phyloP scores from a whole-genome alignment of 2,329 filamentous ascomycete genomes.

The Fusarium keratoplasticum region DNA sequence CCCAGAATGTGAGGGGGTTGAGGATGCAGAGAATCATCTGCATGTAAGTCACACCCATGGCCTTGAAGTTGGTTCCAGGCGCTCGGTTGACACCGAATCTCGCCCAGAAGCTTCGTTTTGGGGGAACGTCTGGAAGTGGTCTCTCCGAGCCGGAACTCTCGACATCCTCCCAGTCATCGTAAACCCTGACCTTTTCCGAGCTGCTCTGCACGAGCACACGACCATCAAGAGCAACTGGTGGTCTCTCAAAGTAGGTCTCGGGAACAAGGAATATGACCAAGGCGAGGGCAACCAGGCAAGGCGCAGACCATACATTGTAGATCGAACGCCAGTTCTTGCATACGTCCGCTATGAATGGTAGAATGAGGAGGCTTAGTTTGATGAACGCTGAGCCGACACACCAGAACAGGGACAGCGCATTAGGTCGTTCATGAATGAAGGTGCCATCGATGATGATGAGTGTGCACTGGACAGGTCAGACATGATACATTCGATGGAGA shows the following conservation, averaged over 20 bases:
- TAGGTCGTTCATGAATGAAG: slow-evolving; percentile 34
- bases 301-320: slow-evolving; percentile 16
- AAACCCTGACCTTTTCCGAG: slow-evolving; percentile 22
- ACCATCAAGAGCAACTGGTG: slow-evolving; percentile 28
- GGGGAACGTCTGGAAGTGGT: slow-evolving; percentile 17
- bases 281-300: neutral
- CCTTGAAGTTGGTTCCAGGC: slow-evolving; percentile 14
- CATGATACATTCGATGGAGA: neutral
- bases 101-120: neutral
- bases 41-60: slow-evolving; percentile 20
- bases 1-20: slow-evolving; percentile 37
- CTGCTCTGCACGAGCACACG: slow-evolving; percentile 14
- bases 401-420: slow-evolving; percentile 24
- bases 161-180: slow-evolving; percentile 17
- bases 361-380: slow-evolving; percentile 8
- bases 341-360: slow-evolving; percentile 4
- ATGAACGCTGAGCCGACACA: slow-evolving; percentile 12
- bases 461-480: neutral
- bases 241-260: slow-evolving; percentile 29
- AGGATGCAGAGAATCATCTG: slow-evolving; percentile 36
- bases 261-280: slow-evolving; percentile 21
- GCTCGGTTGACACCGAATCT: slow-evolving; percentile 14
- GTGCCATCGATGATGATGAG: slow-evolving; percentile 29
- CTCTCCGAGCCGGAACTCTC: neutral
- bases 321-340: slow-evolving; percentile 9